These are phyloP conservation scores for Mycena amicta DNA, from an alignment of 768 basidiomycete genomes.

Conservation along the genomic window DNA sequence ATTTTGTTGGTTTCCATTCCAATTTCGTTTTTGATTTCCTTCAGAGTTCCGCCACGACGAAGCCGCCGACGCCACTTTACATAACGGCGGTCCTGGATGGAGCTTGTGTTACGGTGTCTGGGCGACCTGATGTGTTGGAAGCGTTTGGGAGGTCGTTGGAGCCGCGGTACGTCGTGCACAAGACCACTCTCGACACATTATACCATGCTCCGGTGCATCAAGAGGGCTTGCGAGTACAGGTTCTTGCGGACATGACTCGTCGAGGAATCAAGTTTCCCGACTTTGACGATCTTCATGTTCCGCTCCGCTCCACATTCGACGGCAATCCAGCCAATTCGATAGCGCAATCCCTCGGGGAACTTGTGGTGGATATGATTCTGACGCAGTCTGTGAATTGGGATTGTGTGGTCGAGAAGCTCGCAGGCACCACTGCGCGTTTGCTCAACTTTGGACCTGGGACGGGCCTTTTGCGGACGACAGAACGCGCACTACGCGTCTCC, in stretches of 20 bases:
- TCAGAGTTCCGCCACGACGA: neutral
- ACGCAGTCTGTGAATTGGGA: conserved; percentile 58
- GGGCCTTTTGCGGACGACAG: conserved; percentile 23
- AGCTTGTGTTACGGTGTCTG: conserved; percentile 57
- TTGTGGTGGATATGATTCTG: conserved; percentile 53
- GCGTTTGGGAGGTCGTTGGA: conserved; percentile 44
- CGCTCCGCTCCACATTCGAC: conserved; percentile 48
- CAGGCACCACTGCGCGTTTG: neutral
- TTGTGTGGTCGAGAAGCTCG: conserved; percentile 31
- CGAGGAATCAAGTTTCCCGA: conserved; percentile 55
- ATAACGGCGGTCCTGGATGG: conserved; percentile 56
- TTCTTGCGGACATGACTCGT: conserved; percentile 46
- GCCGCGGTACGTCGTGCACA: conserved; percentile 37
- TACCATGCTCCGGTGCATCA: conserved; percentile 51
- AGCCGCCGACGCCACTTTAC: conserved; percentile 31
- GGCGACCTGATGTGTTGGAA: conserved; percentile 51
- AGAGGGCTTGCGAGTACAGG: conserved; percentile 35
- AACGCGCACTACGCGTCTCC: conserved; percentile 21
- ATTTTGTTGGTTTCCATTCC: neutral
- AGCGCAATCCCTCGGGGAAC: conserved; percentile 36
- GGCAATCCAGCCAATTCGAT: conserved; percentile 42
- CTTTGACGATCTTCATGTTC: conserved; percentile 46
- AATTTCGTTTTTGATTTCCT: neutral
- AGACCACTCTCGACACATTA: conserved; percentile 50
- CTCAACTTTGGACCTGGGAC: conserved; percentile 43